These are phyloP conservation scores for Mycena alexandri DNA, from an alignment of 768 basidiomycete genomes.

Conservation along the genomic window DNA sequence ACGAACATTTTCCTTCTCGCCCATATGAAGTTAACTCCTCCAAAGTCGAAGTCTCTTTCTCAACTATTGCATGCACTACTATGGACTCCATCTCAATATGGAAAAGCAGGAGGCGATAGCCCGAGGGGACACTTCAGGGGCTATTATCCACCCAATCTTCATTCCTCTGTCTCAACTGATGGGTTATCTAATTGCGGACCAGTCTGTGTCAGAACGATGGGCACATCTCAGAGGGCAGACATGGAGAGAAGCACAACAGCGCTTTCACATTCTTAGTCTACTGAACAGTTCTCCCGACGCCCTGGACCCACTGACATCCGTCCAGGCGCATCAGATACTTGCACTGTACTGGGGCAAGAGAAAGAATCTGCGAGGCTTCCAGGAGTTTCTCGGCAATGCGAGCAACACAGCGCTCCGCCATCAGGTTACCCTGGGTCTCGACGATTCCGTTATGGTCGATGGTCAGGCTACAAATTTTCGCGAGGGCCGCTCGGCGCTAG, in stretches of 20 bases:
- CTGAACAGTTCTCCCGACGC: not conserved
- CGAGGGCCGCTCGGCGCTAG: constrained; percentile 21
- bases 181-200: constrained; percentile 23
- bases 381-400: constrained; percentile 24
- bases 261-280: not conserved
- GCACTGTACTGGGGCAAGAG: constrained; percentile 2
- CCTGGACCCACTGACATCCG: constrained; percentile 11
- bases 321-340: constrained; percentile 25
- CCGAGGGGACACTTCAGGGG: constrained; percentile 19
- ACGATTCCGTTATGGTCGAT: not conserved
- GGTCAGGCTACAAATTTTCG: not conserved
- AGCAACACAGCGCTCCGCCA: constrained; percentile 7
- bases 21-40: not conserved
- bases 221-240: not conserved
- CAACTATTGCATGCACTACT: constrained; percentile 12
- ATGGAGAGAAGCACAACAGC: constrained; percentile 8
- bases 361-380: not conserved
- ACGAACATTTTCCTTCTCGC: not conserved
- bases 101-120: constrained; percentile 25
- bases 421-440: constrained; percentile 2
- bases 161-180: constrained; percentile 15
- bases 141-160: constrained; percentile 15
- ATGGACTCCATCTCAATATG: constrained; percentile 7
- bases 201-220: not conserved
- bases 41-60: constrained; percentile 30